Evolutionary conservation across 805 yeast genomes (phyloP), one percentile per base, ranked within the genome.

Genomic region (Myxozyma geophila): DNA sequence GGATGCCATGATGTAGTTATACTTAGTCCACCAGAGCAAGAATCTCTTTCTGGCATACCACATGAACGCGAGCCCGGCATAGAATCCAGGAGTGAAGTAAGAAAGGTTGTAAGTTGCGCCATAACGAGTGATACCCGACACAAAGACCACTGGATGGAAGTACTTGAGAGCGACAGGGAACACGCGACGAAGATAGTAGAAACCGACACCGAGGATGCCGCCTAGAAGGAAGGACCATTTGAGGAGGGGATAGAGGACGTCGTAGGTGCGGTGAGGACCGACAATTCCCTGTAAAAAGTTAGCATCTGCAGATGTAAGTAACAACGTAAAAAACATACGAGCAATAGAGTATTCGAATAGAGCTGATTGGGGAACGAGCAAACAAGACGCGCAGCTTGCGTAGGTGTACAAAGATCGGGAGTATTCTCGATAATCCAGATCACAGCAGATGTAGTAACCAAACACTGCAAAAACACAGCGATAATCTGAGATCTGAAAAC

Each of bases 21-120:
- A 87, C 74, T 87, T 87, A 41, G 87, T 85, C 92, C 92, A 88
- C 92, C 92, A 88, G 53, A 79, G 77, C 55, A 82, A 77, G 76
- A 83, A 86, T 63, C 79, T 78, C 53, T 83, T 79, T 63, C 84
- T 85, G 59, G 87, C 75, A 69, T 79, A 79, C 74, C 80, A 84
- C 77, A 85, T 85, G 77, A 87, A 87, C 7, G 80, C 59, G 66
- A 80, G 81, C 4, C 89, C 87, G 46, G 59, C 48, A 51, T 69
- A 60, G 70, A 79, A 79, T 74, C 80, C 81, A 6, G 80, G 73
- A 47, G 80, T 73, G 69, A 79, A 80, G 71, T 64, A 62, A 6
- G 68, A 62, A 19, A 64, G 44, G 35, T 64, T 64, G 53, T 64
- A 64, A 17, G 59, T 51, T 6, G 63, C 43, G 39, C 68, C 68